Percentiles rank a stretch among this genome's conserved stretches.
phyloP scores from a whole-genome alignment of 768 basidiomycete species.

The Fibroporia radiculosa region DNA sequence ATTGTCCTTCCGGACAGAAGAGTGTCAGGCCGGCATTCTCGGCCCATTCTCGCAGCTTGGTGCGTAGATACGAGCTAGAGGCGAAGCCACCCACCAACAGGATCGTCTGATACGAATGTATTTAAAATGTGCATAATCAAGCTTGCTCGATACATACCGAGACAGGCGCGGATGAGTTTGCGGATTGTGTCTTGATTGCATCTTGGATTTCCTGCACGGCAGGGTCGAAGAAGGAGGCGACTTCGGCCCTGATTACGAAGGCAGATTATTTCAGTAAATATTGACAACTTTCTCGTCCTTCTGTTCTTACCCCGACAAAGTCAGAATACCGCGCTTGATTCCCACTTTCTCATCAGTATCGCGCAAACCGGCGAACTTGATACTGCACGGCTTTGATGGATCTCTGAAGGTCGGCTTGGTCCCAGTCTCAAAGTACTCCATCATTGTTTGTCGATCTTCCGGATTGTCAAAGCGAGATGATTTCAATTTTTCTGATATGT shows the following conservation, averaged over 20 bases:
- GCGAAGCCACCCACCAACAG: constrained; percentile 75
- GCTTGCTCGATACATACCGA: no score
- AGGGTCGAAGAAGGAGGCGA: constrained; percentile 37
- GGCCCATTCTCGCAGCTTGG: constrained; percentile 60
- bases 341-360: constrained; percentile 31
- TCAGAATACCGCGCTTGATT: constrained; percentile 33
- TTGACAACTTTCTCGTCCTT: background rate
- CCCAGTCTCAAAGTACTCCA: constrained; percentile 30
- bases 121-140: no score
- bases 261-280: background rate
- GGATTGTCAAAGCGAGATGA: constrained; percentile 24
- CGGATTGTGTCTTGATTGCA: constrained; percentile 1
- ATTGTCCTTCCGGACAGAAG: background rate
- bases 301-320: constrained; percentile 27
- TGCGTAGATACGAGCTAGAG: constrained; percentile 26
- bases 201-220: constrained; percentile 31
- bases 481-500: constrained; percentile 20
- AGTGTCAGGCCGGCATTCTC: constrained; percentile 12
- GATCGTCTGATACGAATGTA: background rate
- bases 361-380: constrained; percentile 33
- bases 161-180: no score
- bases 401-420: constrained; percentile 37
- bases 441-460: constrained; percentile 29
- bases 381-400: constrained; percentile 29
- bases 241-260: constrained; percentile 17